A percentile compares a stretch with the other conserved stretches of the same genome.
These are phyloP conservation scores for Pichia exigua DNA, from an alignment of 805 yeast genomes.

Conservation along the genomic window DNA sequence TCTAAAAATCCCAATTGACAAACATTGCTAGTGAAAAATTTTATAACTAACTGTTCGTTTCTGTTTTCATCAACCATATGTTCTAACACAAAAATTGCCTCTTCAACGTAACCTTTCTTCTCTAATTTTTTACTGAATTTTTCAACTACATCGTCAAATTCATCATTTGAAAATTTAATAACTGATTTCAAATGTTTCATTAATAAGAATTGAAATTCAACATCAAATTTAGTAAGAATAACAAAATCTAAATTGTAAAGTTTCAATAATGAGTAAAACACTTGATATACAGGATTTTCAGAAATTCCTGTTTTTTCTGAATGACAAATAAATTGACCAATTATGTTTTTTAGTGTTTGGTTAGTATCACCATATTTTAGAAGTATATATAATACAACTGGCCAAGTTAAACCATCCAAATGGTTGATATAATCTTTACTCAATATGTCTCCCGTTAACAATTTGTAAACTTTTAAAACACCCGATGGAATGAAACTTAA, in stretches of 20 bases:
- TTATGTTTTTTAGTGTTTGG: conserved; percentile 26
- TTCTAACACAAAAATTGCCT: conserved; percentile 55
- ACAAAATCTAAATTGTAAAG: background rate
- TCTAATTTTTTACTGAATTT: conserved; percentile 46
- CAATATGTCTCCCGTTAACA: conserved; percentile 49
- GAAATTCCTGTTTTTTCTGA: conserved; percentile 5
- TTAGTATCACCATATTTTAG: conserved; percentile 57
- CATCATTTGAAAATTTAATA: conserved; percentile 6
- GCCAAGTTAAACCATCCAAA: conserved; percentile 54
- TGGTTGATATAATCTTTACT: conserved; percentile 26
- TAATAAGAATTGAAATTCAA: conserved; percentile 21
- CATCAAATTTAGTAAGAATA: conserved; percentile 7
- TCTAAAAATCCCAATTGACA: conserved; percentile 24
- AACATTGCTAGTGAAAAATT: conserved; percentile 30
- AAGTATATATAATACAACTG: conserved; percentile 46
- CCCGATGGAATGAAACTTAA: conserved; percentile 42
- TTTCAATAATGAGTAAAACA: conserved; percentile 5
- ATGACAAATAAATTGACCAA: conserved; percentile 21
- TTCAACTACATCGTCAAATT: conserved; percentile 17
- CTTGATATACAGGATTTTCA: conserved; percentile 7
- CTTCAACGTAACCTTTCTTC: conserved; percentile 40
- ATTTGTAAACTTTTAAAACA: conserved; percentile 51
- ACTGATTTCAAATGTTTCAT: conserved; percentile 20
- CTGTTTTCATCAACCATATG: conserved; percentile 44
- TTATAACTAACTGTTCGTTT: conserved; percentile 35